A percentile compares a stretch with the other conserved stretches of the same genome.
Conservation (phyloP, 225 moss, liverwort and hornwort genomes). For the Rhytidiadelphus loreus region DNA sequence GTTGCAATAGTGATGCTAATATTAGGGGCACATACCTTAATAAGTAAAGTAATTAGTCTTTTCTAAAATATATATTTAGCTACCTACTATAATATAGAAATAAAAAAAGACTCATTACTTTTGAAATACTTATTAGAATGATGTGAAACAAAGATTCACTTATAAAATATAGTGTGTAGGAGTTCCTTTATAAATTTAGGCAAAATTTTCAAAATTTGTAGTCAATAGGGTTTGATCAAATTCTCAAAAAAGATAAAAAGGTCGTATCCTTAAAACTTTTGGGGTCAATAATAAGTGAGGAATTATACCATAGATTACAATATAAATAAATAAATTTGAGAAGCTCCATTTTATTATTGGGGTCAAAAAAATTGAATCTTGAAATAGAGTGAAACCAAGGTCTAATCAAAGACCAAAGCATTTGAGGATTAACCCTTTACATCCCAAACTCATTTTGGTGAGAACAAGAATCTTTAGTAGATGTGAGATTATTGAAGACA, state of each 20-base stretch:
- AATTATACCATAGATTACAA: not conserved
- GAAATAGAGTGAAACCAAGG: not conserved
- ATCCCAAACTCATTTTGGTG: not conserved
- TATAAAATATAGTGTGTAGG: not conserved
- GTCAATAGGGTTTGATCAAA: not conserved
- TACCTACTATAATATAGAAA: not conserved
- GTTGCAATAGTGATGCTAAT: not conserved
- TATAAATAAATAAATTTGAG: not conserved
- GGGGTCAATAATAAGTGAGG: fast-evolving
- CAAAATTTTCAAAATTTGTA: not conserved
- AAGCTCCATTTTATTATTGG: not conserved
- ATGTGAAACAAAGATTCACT: not conserved
- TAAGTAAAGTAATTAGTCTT: not conserved
- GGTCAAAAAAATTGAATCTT: not conserved
- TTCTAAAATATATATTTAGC: not conserved
- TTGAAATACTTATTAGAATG: not conserved
- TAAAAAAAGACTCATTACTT: not conserved
- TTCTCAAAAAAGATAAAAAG: not conserved
- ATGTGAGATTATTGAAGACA: not conserved
- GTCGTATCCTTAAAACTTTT: not conserved
- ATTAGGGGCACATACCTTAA: not conserved
- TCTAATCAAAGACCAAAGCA: not conserved
- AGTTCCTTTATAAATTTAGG: not conserved
- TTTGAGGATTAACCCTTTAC: not conserved
- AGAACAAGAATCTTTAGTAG: not conserved